Percentiles rank a stretch among this genome's conserved stretches.
Conservation (phyloP, 2,329 filamentous ascomycete species). For the Epichloe baconii region DNA sequence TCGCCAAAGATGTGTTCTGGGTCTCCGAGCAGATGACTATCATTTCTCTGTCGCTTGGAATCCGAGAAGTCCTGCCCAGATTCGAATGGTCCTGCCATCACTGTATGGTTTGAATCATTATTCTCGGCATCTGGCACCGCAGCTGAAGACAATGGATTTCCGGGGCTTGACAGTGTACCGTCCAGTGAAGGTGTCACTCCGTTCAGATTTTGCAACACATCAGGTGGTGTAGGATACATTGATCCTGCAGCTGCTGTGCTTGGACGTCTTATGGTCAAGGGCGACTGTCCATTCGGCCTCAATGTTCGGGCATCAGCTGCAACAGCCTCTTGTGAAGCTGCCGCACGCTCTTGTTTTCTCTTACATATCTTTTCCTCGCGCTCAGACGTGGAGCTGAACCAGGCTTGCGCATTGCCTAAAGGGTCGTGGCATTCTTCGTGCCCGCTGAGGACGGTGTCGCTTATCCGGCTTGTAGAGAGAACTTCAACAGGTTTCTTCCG, state of each 20-base stretch:
- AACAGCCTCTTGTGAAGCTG: constrained; percentile 27
- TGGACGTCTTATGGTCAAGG: constrained; percentile 35
- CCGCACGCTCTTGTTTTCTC: constrained; percentile 38
- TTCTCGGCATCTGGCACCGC: constrained; percentile 19
- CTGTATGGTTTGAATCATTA: constrained; percentile 10
- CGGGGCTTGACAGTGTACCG: constrained; percentile 41
- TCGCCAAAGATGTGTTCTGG: constrained; percentile 54
- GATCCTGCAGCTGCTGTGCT: constrained; percentile 35
- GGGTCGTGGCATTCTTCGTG: constrained; percentile 34
- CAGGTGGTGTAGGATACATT: constrained; percentile 62
- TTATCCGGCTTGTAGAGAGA: constrained; percentile 24
- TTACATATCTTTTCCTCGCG: constrained; percentile 34
- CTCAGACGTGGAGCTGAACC: constrained; percentile 31
- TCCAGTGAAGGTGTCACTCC: constrained; percentile 46
- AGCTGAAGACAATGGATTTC: constrained; percentile 24
- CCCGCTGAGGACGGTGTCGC: constrained; percentile 24
- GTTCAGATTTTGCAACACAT: constrained; percentile 42
- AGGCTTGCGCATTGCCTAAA: constrained; percentile 32
- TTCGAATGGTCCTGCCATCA: constrained; percentile 12
- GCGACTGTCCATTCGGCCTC: constrained; percentile 37
- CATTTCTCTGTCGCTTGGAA: constrained; percentile 30
- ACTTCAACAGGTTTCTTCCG: constrained; percentile 32
- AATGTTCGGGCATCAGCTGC: constrained; percentile 29
- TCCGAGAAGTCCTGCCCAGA: constrained; percentile 23
- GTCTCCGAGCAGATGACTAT: constrained; percentile 30